phyloP scores from a whole-genome alignment of 257 asterid species.

The Gardenia jasminoides region DNA sequence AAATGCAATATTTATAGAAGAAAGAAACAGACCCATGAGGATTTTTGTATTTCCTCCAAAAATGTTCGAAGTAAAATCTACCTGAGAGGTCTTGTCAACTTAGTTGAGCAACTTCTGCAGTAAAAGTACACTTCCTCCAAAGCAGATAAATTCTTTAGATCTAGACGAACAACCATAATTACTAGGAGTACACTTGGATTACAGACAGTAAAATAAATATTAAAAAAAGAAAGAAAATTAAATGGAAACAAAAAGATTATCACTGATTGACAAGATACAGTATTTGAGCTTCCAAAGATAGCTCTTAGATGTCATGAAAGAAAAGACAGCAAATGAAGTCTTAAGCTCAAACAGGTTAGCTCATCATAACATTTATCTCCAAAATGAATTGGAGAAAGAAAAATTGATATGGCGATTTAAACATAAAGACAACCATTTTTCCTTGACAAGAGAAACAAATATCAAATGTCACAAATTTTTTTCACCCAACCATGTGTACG shows the following conservation, averaged over 20 bases:
- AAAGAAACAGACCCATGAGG: not conserved
- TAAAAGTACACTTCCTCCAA: conserved; percentile 70
- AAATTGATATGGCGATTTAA: not conserved
- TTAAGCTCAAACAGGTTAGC: not conserved
- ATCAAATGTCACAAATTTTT: too few relatives aligned
- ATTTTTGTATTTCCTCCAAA: not conserved
- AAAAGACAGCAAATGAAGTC: too few relatives aligned
- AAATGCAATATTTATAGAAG: conserved; percentile 1
- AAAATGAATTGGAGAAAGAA: not conserved
- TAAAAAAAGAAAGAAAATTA: not conserved
- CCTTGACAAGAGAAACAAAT: too few relatives aligned
- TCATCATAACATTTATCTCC: not conserved
- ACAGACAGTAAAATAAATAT: not conserved
- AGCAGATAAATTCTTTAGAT: conserved; percentile 58
- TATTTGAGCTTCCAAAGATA: not conserved
- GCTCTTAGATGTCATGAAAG: not conserved
- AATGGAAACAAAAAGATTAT: not conserved
- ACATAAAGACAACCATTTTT: not conserved
- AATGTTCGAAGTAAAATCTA: conserved; percentile 24
- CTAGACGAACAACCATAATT: conserved; percentile 38
- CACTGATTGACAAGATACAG: not conserved
- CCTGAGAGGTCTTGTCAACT: conserved; percentile 75
- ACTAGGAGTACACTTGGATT: conserved; percentile 5
- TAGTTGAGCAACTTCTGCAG: conserved; percentile 78
- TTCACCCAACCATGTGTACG: too few relatives aligned